phyloP scores from a whole-genome alignment of 2,329 filamentous ascomycete genomes.

The Alternaria hordeiaustralica region DNA sequence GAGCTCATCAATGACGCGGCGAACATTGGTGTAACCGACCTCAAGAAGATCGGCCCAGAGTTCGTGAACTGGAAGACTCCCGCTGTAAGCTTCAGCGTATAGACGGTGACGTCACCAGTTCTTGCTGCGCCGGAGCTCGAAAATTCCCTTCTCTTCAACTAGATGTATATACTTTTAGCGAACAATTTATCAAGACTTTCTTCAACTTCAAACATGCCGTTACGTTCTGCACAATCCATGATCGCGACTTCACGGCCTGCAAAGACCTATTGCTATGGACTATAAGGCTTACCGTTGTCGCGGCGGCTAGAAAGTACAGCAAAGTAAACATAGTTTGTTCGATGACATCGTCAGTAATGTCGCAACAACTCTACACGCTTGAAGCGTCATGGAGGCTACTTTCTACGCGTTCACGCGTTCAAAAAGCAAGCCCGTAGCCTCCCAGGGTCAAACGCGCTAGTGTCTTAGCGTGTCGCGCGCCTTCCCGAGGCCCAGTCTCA shows the following conservation, averaged over 20 bases:
- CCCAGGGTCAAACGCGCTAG: neutral
- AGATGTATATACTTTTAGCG: neutral
- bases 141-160: neutral
- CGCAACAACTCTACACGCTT: too few relatives aligned
- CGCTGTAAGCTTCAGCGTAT: neutral
- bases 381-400: too few relatives aligned
- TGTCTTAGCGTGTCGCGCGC: neutral
- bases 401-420: neutral
- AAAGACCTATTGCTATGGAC: neutral
- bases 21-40: slow-evolving; percentile 39
- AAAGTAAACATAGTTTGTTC: neutral
- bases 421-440: neutral
- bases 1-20: slow-evolving; percentile 53
- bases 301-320: neutral
- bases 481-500: neutral
- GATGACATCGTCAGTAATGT: neutral
- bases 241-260: neutral
- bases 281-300: neutral
- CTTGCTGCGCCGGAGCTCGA: neutral
- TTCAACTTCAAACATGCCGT: neutral
- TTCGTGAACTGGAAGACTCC: slow-evolving; percentile 31
- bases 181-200: neutral
- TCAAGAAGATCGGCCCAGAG: slow-evolving; percentile 37
- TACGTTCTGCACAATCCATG: neutral
- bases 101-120: neutral